Evolutionary conservation across 2,329 filamentous ascomycete genomes (phyloP), one percentile per base, ranked within the genome.

Genomic region (Bipolaris cookei): DNA sequence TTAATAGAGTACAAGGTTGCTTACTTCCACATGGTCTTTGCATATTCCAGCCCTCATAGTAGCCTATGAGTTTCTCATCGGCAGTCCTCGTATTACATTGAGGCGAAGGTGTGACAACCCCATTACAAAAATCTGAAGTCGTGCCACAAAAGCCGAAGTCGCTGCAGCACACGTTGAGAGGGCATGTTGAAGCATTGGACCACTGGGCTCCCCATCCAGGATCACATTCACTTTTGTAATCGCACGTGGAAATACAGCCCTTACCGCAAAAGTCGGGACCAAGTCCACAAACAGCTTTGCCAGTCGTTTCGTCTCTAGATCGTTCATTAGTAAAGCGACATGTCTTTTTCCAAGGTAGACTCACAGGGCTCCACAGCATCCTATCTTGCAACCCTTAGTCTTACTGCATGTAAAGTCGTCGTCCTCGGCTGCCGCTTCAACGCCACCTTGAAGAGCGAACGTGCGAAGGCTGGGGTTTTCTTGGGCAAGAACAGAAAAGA

Each of bases 41-140:
- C 1, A 23, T 20, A 6, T 47, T 39, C 56, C 61, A 64, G 8
- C 52, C 56, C 23, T 64, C 61, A 30, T 62, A 61, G 41, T 64
- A 64, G 11, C 52, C 61, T 32, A 57, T 39, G 21, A 42, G 18
- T 25, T 21, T 39, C 28, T 34, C 18, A 28, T 58, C 48, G 8
- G 38, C 38, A 4, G 2, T 51, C 20, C 38, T 25, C 48, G 38
- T 20, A 35, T 39, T 21, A 28, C 38, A 8, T 51, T 28, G 4
- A 39, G 48, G 18, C 28, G 25, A 28, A 11, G 25, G 25, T 28
- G 25, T 28, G 25, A 28, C 25, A 10, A 11, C 25, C 25, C 25
- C 25, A 28, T 28, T 28, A 11, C 51, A 53, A 23, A 53, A 53
- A 4, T 53, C 51, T 8, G 21, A 16, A 5, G 51, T 47, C 18